Base-by-base conservation (phyloP, 768 basidiomycete species). In the Scleroderma citrinum region DNA sequence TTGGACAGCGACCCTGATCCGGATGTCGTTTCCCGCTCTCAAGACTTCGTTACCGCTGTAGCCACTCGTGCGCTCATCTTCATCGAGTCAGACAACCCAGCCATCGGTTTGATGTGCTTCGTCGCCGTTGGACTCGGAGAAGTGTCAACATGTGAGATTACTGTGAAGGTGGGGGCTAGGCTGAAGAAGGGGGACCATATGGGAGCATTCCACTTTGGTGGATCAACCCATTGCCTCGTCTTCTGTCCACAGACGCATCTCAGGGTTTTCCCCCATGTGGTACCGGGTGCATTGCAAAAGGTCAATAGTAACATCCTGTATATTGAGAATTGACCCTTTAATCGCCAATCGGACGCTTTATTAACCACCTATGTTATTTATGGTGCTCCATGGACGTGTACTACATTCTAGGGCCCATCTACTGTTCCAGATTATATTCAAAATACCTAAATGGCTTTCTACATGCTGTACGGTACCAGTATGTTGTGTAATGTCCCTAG, bases 141-240 rank as follows among this genome's bases (percentile, higher is more conserved):
- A 60, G 72, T 84, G 1, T 83, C 80, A 29, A 82, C 80, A n/a
- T 78, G 76, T 51, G 72, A 76, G 52, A 57, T 74, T 17, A 73
- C 65, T 1, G 81, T 82, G 19, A 63, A 62, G 57, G 67, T 60
- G 14, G 76, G 77, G 1, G 59, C 81, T 26, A 50, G 51, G 34
- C 60, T 83, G 20, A 66, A 63, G 47, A 76, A 75, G 53, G 82
- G 84, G 1, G 76, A 83, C 24, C 63, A 82, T 58, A 50, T 81
- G 0, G 83, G 83, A 51, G 75, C 71, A 67, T 80, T 85, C 71
- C 81, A 82, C 56, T 82, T 82, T 64, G 80, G 80, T 1, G 81
- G 81, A 2, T 83, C 77, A 19, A 72, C 76, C 1, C 71, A 77
- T 49, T 64, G 71, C 48, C 52, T 76, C 41, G 50, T 80, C 16